Percentiles rank a stretch among this genome's conserved stretches.
Conservation (phyloP, 2,329 filamentous ascomycete genomes). For the Colletotrichum musicola region DNA sequence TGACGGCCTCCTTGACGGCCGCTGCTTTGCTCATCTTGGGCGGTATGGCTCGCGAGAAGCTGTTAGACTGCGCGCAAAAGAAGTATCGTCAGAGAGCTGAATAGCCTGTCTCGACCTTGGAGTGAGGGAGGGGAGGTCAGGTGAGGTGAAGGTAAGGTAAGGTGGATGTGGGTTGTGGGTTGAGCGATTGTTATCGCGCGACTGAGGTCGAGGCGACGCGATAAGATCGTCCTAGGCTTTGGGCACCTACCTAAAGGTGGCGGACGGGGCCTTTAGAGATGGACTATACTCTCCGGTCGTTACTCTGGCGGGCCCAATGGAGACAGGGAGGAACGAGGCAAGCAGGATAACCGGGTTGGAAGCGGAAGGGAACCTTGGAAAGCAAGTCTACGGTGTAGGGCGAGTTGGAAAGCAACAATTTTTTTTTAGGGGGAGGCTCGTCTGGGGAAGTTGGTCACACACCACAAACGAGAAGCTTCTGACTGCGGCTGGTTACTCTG, state of each 20-base stretch:
- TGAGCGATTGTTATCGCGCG: constrained; percentile 23
- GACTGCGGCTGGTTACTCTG: constrained; percentile 31
- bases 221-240: constrained; percentile 25
- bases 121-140: constrained; percentile 18
- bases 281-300: constrained; percentile 8
- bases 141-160: background rate
- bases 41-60: constrained; percentile 10
- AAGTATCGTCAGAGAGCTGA: constrained; percentile 8
- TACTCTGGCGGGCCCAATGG: constrained; percentile 15
- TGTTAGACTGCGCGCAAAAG: constrained; percentile 5
- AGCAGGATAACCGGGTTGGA: background rate
- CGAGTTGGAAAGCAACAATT: background rate
- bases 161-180: constrained; percentile 32
- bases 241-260: background rate
- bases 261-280: constrained; percentile 15
- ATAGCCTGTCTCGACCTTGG: constrained; percentile 28
- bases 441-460: constrained; percentile 34
- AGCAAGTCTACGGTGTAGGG: background rate
- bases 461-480: constrained; percentile 27
- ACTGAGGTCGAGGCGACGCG: constrained; percentile 23
- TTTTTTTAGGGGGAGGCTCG: constrained; percentile 10
- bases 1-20: constrained; percentile 77
- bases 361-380: background rate
- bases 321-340: background rate
- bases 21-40: constrained; percentile 57